phyloP scores from a whole-genome alignment of 73 alveolate species.

The Stentor roeselii region DNA sequence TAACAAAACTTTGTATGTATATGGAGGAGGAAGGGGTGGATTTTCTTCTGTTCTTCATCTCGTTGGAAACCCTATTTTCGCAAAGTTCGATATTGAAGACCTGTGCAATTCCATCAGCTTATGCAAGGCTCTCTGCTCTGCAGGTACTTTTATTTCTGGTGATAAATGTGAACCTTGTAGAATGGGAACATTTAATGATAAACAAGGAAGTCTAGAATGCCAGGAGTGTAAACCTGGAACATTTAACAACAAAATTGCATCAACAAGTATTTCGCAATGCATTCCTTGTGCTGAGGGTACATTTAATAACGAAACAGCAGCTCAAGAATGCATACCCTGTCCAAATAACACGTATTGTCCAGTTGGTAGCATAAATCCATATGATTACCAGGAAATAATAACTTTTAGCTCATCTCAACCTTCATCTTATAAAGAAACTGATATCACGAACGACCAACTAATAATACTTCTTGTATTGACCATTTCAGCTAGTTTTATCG shows the following conservation, averaged over 20 bases:
- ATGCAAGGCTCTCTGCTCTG: not conserved
- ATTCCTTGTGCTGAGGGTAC: constrained; percentile 16
- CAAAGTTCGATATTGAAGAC: not conserved
- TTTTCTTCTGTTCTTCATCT: not conserved
- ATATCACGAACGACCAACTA: not conserved
- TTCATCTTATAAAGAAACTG: not conserved
- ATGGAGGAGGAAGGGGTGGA: not conserved
- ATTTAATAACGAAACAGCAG: not conserved
- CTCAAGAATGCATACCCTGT: not conserved
- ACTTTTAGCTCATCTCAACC: not conserved
- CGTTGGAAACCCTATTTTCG: not conserved
- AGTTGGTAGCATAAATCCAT: constrained; percentile 1
- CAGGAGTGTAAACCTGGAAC: constrained; percentile 6
- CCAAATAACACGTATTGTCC: not conserved
- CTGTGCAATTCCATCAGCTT: not conserved
- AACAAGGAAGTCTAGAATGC: not conserved
- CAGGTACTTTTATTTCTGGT: not conserved
- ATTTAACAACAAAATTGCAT: not conserved
- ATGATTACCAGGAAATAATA: not conserved
- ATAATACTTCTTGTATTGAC: not conserved
- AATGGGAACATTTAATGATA: not conserved
- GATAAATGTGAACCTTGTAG: not conserved
- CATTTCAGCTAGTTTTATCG: not conserved
- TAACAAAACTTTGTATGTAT: not conserved
- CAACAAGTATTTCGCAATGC: constrained; percentile 10